Base-by-base conservation (phyloP, 2,329 filamentous ascomycete genomes). In the Cladophialophora chaetospira region DNA sequence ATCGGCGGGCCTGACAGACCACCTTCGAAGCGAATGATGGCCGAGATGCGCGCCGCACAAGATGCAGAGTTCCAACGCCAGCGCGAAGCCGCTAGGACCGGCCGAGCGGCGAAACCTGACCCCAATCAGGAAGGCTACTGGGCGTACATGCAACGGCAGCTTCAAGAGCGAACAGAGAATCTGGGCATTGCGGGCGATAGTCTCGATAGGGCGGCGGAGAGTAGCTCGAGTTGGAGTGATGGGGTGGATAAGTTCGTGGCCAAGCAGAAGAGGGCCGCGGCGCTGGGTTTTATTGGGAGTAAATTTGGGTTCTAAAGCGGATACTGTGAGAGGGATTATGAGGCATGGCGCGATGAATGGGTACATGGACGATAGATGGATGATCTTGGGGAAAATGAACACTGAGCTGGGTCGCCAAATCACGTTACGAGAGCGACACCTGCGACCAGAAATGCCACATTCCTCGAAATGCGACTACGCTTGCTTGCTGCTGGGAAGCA, bases 111-210 rank as follows among this genome's bases (percentile, higher is more conserved):
- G 3, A 65, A 71, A 13, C 63, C 64, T 62, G 63, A 59, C 66
- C 67, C 55, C 44, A 70, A 73, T 58, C 76, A 82, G 57, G 86
- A 95, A 33, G 82, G 86, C 63, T 81, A 83, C 6, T 87, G 87
- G 68, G 84, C 81, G 66, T 97, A 95, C 69, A 85, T 97, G 73
- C 86, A 88, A 8, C 82, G 92, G 31, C 90, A 96, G 71, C 74
- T 99, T 43, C 91, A 95, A 66, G 92, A 97, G 73, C 78, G 94
- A 48, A 96, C 94, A 0, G 91, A 97, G 75, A 91, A 87, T 68
- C 77, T 99, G 56, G 88, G 87, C 42, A 77, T 95, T 4, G 87
- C 93, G 73, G 88, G 87, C 2, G 93, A 97, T 67, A 86, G 79
- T 45, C 91, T 97, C 85, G 88, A 96, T 61, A 85, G 83, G 61